Evolutionary conservation across 1,284 basidiomycete species (phyloP), one percentile per base, ranked within the genome.

Genomic region (Pseudozyma sp.): DNA sequence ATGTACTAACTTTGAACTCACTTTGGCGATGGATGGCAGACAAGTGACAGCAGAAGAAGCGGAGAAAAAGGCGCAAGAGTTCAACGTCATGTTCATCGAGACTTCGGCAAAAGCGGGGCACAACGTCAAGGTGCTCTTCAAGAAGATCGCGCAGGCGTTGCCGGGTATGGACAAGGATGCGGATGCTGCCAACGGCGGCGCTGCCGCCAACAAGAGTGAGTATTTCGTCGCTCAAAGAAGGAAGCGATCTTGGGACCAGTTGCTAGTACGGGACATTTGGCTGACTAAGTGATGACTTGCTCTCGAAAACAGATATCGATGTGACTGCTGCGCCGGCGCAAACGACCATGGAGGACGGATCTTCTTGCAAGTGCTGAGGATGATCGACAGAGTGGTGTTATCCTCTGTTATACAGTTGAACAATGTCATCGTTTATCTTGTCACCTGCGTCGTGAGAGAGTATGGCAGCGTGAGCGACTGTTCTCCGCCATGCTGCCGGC

Each of bases 1-100:
- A 1, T 29, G 10, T 4, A 7, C 13, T n/a, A 10, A 31, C 34
- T 58, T 37, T 29, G 10, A 1, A 3, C 0, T 14, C 17, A 24
- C 24, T 14, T 7, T 29, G 19, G n/a, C 24, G 16, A 39, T 34
- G 14, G 14, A 37, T 37, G 40, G 24, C 66, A 80, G 95, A 74
- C 94, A 99, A 90, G 96, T 99, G n/a, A 98, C 96, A 6, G 89
- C 95, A 7, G 97, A 99, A 85, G 96, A 99, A 83, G 94, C 96
- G 16, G 96, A 96, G 52, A 90, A 92, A 65, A 93, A 94, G 81
- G 90, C 95, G n/a, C 92, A 93, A 56, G 92, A 97, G 84, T 88
- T 97, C 71, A 92, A 92, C 81, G 92, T 99, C 80, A 94, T 99
- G 92, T 97, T 97, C 84, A 97, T 99, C 90, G 97, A 99, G 87